These are phyloP conservation scores for Chondrostereum purpureum DNA, from an alignment of 1,284 basidiomycete species.

Conservation along the genomic window DNA sequence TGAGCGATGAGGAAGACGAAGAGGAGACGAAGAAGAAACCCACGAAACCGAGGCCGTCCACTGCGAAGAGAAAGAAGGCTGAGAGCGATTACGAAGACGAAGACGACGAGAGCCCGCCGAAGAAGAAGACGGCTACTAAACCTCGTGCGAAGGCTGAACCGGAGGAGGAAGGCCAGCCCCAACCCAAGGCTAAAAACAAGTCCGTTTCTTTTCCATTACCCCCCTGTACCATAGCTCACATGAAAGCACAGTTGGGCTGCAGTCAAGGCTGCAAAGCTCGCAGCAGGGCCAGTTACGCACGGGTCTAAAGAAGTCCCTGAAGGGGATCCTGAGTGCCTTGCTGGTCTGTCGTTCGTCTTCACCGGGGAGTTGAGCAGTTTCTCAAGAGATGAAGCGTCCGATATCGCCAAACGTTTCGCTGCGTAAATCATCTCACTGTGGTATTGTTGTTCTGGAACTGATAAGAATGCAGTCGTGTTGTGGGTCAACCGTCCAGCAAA, in stretches of 20 bases:
- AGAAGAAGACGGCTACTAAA: conserved; percentile 32
- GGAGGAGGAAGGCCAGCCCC: conserved; percentile 17
- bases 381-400: conserved; percentile 81
- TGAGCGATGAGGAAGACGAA: conserved; percentile 12
- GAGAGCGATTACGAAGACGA: conserved; percentile 27
- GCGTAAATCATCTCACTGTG: conserved; percentile 48
- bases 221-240: background rate
- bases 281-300: conserved; percentile 62
- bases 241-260: conserved; percentile 49
- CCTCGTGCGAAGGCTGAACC: conserved; percentile 17
- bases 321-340: conserved; percentile 72
- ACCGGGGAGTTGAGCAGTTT: conserved; percentile 89
- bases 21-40: conserved; percentile 4
- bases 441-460: conserved; percentile 1
- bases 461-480: conserved; percentile 80
- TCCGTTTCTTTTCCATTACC: too few relatives aligned
- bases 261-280: conserved; percentile 57
- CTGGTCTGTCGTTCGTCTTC: conserved; percentile 90
- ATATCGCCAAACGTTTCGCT: conserved; percentile 89
- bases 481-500: conserved; percentile 81
- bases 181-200: conserved; percentile 28
- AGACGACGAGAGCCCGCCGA: conserved; percentile 29
- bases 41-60: conserved; percentile 6
- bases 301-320: conserved; percentile 84
- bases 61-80: conserved; percentile 25